Base-by-base conservation (phyloP, 2,329 filamentous ascomycete species). In the Pseudocercospora macadamiae region DNA sequence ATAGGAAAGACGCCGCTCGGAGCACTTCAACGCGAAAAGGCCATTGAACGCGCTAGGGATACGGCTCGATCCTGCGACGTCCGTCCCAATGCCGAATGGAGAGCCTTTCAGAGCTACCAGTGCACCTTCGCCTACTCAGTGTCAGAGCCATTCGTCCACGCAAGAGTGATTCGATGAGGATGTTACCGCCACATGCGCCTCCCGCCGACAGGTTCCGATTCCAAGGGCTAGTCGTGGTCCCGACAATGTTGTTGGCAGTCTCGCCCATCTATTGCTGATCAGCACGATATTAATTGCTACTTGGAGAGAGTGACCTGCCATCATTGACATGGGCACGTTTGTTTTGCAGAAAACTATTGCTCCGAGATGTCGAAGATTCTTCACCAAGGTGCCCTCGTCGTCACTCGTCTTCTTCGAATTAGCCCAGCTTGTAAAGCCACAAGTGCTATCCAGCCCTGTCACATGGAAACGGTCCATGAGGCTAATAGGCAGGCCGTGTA, bases 301-400 rank as follows among this genome's bases (percentile, higher is more conserved):
- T n/a, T n/a, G n/a, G n/a, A n/a, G n/a, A n/a, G n/a, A 4, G 36
- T 18, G n/a, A 37, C 36, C n/a, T 37, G 76, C 74, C 78, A 82
- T 80, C 51, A 59, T 55, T 14, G 42, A 54, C 62, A 82, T 80
- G 3, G 82, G 81, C 3, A 84, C 69, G 58, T 83, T 84, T 3
- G 82, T 84, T 68, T 84, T 82, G 67, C 74, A 78, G 60, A 79
- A 78, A 0, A 80, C 61, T 2, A 83, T 51, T 73, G 79, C 79
- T 1, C 82, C 82, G 3, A 80, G 79, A 2, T 73, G 67, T 63
- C 71, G 71, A 21, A 79, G 64, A 61, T 77, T 74, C 53, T 80
- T 70, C 10, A 82, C 54, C 14, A 83, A 77, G 51, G 8, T 75
- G 73, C 39, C 82, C 64, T 65, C 82, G 78, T 64, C 83, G 79